phyloP scores from a whole-genome alignment of 768 basidiomycete genomes.

The Lactarius indigo region DNA sequence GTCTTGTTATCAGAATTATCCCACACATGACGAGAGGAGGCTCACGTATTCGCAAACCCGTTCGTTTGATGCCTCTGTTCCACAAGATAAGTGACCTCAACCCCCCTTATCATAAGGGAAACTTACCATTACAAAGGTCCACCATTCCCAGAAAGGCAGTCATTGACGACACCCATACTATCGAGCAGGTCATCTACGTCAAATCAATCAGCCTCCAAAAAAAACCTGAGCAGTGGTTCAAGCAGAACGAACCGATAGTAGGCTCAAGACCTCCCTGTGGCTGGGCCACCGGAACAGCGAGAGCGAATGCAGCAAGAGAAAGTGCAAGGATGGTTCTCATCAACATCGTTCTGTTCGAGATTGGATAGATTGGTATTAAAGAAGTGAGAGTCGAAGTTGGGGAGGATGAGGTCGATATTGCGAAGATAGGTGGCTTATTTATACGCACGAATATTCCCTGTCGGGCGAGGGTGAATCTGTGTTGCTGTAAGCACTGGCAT shows the following conservation, averaged over 20 bases:
- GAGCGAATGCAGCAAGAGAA: neutral
- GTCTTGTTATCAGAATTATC: too few species aligned
- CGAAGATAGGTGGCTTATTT: too few species aligned
- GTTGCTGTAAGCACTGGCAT: too few species aligned
- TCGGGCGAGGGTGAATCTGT: too few species aligned
- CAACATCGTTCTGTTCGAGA: neutral
- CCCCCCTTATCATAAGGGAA: neutral
- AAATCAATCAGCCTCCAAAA: neutral
- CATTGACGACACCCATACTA: too few species aligned
- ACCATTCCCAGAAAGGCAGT: too few species aligned
- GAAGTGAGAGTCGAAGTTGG: neutral
- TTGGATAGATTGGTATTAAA: neutral
- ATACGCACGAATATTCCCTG: too few species aligned
- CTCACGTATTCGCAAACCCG: too few species aligned
- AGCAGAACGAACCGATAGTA: neutral
- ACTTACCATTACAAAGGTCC: neutral
- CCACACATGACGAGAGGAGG: too few species aligned
- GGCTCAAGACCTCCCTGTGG: too few species aligned
- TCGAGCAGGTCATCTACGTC: neutral
- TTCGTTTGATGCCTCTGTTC: neutral
- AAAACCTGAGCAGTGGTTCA: neutral
- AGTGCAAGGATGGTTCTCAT: neutral
- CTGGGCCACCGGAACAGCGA: neutral
- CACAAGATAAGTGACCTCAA: neutral
- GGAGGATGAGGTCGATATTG: too few species aligned